Base-by-base conservation (phyloP, 176 grass and related monocot species). In the Aegilops longissima region DNA sequence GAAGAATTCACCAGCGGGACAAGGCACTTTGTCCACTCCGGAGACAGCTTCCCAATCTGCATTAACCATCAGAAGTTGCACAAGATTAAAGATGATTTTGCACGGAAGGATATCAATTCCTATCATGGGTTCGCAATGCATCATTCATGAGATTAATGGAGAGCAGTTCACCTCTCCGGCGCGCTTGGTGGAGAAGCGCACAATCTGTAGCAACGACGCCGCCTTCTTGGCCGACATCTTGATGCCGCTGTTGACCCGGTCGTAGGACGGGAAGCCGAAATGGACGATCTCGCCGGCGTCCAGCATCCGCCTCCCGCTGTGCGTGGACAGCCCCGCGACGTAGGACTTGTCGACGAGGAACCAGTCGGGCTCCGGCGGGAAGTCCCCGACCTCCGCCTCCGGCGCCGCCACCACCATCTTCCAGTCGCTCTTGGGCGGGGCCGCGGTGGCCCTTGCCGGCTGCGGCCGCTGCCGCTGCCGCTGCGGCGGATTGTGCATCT, bases 141-240 rank as follows among this genome's bases (percentile, higher is more conserved):
- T 47, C 30, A 13, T 1, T 59, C 30, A n/a, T 0, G 40, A 90
- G 12, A 66, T 34, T 9, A 71, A 13, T 17, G 42, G 25, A 13
- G 33, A 91, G 9, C 12, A 72, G 24, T 0, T 51, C 24, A 98
- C 95, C 93, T 98, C 95, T 54, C 95, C 95, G 30, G 86, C 82
- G 71, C 95, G 89, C 69, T 87, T 98, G 66, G 95, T 98, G 17
- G 95, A 95, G 77, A 98, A 98, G 45, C 95, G 91, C 27, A 98
- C 95, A 21, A 98, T 98, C 88, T 76, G 80, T 4, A 93, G 74
- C 45, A 92, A 17, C 17, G 91, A 68, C 6, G 82, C 80, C 3
- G 85, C 89, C 20, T 92, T 90, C 72, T 89, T 98, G 39, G 39
- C 73, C 4, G 87, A 92, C 29, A 93, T 45, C 66, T 87, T 87